A percentile compares a stretch with the other conserved stretches of the same genome.
phyloP scores from a whole-genome alignment of 2,329 filamentous ascomycete species.

The Talaromyces pinophilus region DNA sequence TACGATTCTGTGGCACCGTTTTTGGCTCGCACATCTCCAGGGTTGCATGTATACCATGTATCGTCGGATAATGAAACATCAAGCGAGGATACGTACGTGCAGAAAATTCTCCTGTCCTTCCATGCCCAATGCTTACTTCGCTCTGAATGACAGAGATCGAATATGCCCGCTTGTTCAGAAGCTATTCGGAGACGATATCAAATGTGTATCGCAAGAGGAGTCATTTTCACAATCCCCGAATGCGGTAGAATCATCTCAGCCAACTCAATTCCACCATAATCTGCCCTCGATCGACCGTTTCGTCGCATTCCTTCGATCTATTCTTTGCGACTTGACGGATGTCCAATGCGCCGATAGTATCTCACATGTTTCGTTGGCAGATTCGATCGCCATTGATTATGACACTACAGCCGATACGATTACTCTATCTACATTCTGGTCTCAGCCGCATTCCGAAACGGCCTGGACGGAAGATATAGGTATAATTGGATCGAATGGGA shows the following conservation, averaged over 20 bases:
- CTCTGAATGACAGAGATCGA: slow-evolving; percentile 40
- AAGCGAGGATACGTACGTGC: slow-evolving; percentile 39
- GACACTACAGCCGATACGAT: slow-evolving; percentile 67
- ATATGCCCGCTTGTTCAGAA: slow-evolving; percentile 62
- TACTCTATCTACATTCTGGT: slow-evolving; percentile 66
- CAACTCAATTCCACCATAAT: slow-evolving; percentile 67
- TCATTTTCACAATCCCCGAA: slow-evolving; percentile 65
- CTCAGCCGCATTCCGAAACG: slow-evolving; percentile 33
- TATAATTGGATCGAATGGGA: slow-evolving; percentile 43
- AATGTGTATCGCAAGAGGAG: slow-evolving; percentile 57
- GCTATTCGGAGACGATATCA: slow-evolving; percentile 56
- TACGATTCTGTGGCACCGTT: slow-evolving; percentile 69
- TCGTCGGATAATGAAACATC: slow-evolving; percentile 45
- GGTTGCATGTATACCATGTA: slow-evolving; percentile 78
- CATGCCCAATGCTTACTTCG: slow-evolving; percentile 18
- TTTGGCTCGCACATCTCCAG: slow-evolving; percentile 72
- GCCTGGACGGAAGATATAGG: slow-evolving; percentile 51
- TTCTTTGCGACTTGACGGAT: slow-evolving; percentile 54
- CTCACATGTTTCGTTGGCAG: slow-evolving; percentile 54
- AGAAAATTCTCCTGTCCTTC: background rate
- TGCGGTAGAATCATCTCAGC: slow-evolving; percentile 58
- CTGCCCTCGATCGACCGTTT: slow-evolving; percentile 61
- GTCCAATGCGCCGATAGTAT: slow-evolving; percentile 54
- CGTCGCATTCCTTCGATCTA: slow-evolving; percentile 54
- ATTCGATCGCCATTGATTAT: slow-evolving; percentile 75